These are phyloP conservation scores for Plasmodium vivax DNA, from an alignment of 169 alveolate genomes.

Conservation along the genomic window DNA sequence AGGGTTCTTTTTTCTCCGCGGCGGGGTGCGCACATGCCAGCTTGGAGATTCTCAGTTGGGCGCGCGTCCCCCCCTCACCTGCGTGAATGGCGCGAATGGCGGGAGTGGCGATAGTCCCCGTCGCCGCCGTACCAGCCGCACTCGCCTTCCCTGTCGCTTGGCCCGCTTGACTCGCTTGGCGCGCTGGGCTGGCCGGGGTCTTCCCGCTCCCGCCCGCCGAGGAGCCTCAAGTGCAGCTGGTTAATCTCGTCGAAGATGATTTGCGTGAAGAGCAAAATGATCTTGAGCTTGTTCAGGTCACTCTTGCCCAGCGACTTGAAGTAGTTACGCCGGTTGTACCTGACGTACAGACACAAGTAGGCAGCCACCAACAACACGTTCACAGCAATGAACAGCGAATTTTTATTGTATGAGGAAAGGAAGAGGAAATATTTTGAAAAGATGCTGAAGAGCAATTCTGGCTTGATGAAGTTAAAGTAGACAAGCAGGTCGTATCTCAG, in stretches of 20 bases:
- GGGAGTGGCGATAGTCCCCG: neutral
- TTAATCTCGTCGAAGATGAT: constrained; percentile 58
- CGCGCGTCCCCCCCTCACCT: neutral
- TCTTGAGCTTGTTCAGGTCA: constrained; percentile 46
- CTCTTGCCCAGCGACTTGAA: constrained; percentile 61
- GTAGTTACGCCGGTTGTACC: constrained; percentile 45
- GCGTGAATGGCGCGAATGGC: neutral
- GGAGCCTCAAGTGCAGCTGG: constrained; percentile 33
- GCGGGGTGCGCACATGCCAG: neutral
- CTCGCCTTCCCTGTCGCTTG: neutral
- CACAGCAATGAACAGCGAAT: constrained; percentile 49
- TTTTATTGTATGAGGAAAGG: constrained; percentile 56
- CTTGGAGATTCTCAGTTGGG: neutral
- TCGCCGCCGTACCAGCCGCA: neutral
- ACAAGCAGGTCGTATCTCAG: constrained; percentile 59
- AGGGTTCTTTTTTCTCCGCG: neutral
- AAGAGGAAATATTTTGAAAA: constrained; percentile 63
- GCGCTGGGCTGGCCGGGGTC: neutral
- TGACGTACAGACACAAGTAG: constrained; percentile 9
- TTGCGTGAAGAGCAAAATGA: constrained; percentile 50
- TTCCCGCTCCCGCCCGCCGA: constrained; percentile 7
- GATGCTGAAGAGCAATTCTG: constrained; percentile 41
- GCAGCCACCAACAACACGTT: constrained; percentile 7
- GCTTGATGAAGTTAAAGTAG: constrained; percentile 58
- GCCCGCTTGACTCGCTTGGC: neutral